A percentile compares a stretch with the other conserved stretches of the same genome.
These are phyloP conservation scores for Skeletonema marinoi DNA, from an alignment of 108 stramenopile genomes.

Conservation along the genomic window DNA sequence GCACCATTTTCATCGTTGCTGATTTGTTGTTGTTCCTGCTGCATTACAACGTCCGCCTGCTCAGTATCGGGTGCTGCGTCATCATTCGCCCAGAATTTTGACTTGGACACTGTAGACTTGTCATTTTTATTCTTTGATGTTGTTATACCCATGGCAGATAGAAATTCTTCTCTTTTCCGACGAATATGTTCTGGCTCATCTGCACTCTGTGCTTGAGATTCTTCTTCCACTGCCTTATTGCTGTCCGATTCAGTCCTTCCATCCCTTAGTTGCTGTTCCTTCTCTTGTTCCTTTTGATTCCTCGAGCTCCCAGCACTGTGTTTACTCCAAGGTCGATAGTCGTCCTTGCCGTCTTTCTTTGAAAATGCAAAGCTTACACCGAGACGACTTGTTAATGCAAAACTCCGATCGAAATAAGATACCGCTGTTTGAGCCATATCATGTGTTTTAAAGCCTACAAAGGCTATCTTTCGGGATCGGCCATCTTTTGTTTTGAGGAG, in stretches of 20 bases:
- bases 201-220: slow-evolving; percentile 8
- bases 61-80: slow-evolving; percentile 46
- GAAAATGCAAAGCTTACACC: slow-evolving; percentile 72
- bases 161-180: slow-evolving; percentile 49
- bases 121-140: slow-evolving; percentile 11
- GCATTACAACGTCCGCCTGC: neutral
- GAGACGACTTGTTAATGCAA: slow-evolving; percentile 58
- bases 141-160: slow-evolving; percentile 48
- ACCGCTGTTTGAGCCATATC: slow-evolving; percentile 60
- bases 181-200: slow-evolving; percentile 17
- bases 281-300: slow-evolving; percentile 18
- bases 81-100: slow-evolving; percentile 89
- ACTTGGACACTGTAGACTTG: slow-evolving; percentile 42
- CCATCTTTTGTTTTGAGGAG: slow-evolving; percentile 70
- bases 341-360: slow-evolving; percentile 44
- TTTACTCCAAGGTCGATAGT: slow-evolving; percentile 62
- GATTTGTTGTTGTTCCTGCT: neutral
- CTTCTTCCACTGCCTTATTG: slow-evolving; percentile 1
- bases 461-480: slow-evolving; percentile 75
- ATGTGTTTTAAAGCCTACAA: slow-evolving; percentile 76
- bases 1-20: slow-evolving; percentile 22
- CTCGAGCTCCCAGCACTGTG: slow-evolving; percentile 52
- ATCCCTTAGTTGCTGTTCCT: slow-evolving; percentile 5
- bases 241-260: neutral
- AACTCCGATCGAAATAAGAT: slow-evolving; percentile 62